A percentile compares a stretch with the other conserved stretches of the same genome.
Conservation (phyloP, 257 asterid genomes). For the Solanum ossicruentum region DNA sequence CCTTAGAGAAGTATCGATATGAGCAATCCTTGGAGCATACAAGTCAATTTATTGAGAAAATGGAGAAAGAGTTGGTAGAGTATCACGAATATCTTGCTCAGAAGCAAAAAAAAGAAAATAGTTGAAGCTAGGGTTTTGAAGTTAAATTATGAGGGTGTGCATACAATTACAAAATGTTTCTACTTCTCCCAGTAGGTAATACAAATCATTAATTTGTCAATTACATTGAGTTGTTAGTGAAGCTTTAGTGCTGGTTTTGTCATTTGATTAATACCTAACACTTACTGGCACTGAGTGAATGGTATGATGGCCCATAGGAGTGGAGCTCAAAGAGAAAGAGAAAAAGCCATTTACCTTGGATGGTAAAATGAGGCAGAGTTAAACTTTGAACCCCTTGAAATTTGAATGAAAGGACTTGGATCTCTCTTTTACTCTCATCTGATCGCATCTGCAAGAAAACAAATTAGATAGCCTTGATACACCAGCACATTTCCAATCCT, state of each 20-base stretch:
- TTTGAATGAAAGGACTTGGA: not conserved
- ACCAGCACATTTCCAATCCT: not conserved
- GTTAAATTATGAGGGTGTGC: not conserved
- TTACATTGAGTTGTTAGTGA: not conserved
- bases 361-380: not conserved
- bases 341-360: not conserved
- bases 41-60: constrained; percentile 70
- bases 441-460: not conserved
- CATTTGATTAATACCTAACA: not conserved
- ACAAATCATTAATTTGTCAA: not conserved
- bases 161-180: not conserved
- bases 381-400: not conserved
- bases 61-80: constrained; percentile 81
- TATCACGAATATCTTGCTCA: constrained; percentile 61
- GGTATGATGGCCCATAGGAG: not conserved
- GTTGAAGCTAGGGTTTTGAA: not conserved
- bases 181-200: not conserved
- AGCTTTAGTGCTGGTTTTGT: not conserved
- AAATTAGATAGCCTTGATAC: not conserved
- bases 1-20: constrained; percentile 62
- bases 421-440: not conserved
- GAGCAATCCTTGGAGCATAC: constrained; percentile 92
- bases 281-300: not conserved
- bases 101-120: constrained; percentile 20
- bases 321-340: not conserved